These are phyloP conservation scores for Phytophthora pisi DNA, from an alignment of 352 stramenopile species.

Conservation along the genomic window DNA sequence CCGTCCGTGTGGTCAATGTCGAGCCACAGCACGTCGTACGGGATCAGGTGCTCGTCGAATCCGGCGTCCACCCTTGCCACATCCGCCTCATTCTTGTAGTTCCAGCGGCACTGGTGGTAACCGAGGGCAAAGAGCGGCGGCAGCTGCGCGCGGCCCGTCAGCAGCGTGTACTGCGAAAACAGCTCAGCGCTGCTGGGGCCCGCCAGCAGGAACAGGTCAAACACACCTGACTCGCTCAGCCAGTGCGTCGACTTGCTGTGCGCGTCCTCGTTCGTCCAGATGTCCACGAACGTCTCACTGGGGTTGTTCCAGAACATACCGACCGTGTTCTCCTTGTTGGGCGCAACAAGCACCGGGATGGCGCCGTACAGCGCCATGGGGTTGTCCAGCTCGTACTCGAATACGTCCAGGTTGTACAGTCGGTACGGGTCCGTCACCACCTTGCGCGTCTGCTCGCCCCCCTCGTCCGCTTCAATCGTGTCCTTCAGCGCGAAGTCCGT, in stretches of 20 bases:
- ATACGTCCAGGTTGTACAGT: constrained; percentile 99
- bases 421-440: constrained; percentile 95
- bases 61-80: constrained; percentile 88
- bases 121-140: constrained; percentile 97
- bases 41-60: constrained; percentile 97
- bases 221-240: constrained; percentile 95
- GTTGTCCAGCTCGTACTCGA: constrained; percentile 99
- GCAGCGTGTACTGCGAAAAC: constrained; percentile 91
- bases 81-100: constrained; percentile 99
- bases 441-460: constrained; percentile 31
- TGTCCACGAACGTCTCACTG: constrained; percentile 98
- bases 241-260: constrained; percentile 87
- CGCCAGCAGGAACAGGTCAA: constrained; percentile 97
- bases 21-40: constrained; percentile 99
- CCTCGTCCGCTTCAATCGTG: constrained; percentile 71
- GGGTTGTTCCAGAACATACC: constrained; percentile 99
- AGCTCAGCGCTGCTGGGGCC: constrained; percentile 87
- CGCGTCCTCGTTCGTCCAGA: constrained; percentile 66
- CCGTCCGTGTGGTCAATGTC: constrained; percentile 99
- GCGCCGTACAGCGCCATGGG: constrained; percentile 98
- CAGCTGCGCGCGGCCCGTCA: constrained; percentile 93
- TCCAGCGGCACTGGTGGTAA: constrained; percentile 99
- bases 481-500: constrained; percentile 93
- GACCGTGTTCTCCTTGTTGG: constrained; percentile 76
- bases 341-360: constrained; percentile 75